Evolutionary conservation across 352 stramenopile genomes (phyloP), one percentile per base, ranked within the genome.

Genomic region (Globisporangium middletonii): DNA sequence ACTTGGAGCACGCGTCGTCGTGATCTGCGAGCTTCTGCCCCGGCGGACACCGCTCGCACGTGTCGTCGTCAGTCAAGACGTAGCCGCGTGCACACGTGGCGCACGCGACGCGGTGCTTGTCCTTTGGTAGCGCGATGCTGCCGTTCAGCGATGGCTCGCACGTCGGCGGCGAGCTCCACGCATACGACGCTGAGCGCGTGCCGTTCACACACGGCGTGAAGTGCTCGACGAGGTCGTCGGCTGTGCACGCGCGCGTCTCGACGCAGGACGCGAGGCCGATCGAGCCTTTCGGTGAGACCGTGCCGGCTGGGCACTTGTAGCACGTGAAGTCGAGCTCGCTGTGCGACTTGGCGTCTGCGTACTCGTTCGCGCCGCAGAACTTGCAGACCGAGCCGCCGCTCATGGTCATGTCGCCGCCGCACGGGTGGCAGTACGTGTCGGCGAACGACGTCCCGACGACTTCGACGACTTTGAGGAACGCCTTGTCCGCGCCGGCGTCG

Each of bases 361-460:
- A 94, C 56, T 94, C 72, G 63, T 94, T 89, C 9, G 59, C 64
- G n/a, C 80, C 72, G 57, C 83, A 94, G 38, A 94, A 88, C 0
- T 78, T 78, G 43, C 84, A 94, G n/a, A 91, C 54, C 44, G 79
- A 88, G 11, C 84, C 80, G 6, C 81, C 83, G 15, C 62, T 77
- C 59, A 87, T 89, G 6, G 82, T 92, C 72, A 89, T 85, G 54
- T 91, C 77, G 47, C 78, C 77, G 18, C 84, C 80, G 48, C 84
- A 94, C 4, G 77, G 71, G 59, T 90, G 79, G 53, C 84, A 94
- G 33, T 73, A 73, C 51, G 83, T 69, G 53, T 94, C 84, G 4
- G 84, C 77, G 41, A 67, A 92, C 16, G 76, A 65, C n/a, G 84
- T 94, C n/a, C 84, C 81, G 28, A 89, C 79, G 15, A 94, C 59